A percentile compares a stretch with the other conserved stretches of the same genome.
Conservation (phyloP, 495 filamentous ascomycete genomes). For the Diplogelasinospora grovesii region DNA sequence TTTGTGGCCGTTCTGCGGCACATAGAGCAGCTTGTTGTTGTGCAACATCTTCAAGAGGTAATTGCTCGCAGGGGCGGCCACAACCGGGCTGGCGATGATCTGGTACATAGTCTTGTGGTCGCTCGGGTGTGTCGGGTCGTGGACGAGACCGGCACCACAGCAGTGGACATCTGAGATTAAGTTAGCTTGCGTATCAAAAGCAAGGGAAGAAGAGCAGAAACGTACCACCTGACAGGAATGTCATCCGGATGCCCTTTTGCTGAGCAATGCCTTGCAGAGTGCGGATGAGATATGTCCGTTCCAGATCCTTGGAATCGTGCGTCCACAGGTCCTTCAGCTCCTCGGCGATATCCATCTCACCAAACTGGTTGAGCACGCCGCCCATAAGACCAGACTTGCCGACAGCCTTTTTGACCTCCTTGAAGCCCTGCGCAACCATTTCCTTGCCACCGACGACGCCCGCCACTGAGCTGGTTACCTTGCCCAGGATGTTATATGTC, state of each 20-base stretch:
- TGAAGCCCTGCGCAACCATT: conserved; percentile 84
- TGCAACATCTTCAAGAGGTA: conserved; percentile 91
- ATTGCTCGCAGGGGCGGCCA: conserved; percentile 74
- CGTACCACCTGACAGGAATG: conserved; percentile 79
- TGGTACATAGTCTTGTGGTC: conserved; percentile 99
- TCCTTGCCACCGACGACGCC: conserved; percentile 92
- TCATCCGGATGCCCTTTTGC: conserved; percentile 92
- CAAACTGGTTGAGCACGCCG: conserved; percentile 87
- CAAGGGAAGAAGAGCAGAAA: conserved; percentile 1
- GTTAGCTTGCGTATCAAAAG: conserved; percentile 5
- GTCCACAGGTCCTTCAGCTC: conserved; percentile 97
- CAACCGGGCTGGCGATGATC: conserved; percentile 83
- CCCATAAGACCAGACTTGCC: conserved; percentile 95
- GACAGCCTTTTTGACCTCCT: conserved; percentile 88
- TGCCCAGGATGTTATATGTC: conserved; percentile 89
- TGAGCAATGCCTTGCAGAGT: conserved; percentile 91
- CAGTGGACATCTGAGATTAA: conserved; percentile 67
- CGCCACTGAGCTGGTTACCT: conserved; percentile 87
- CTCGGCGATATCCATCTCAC: conserved; percentile 92
- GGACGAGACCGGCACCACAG: conserved; percentile 87
- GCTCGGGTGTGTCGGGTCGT: conserved; percentile 81
- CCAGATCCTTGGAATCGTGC: conserved; percentile 94
- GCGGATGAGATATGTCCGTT: conserved; percentile 91
- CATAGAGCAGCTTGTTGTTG: conserved; percentile 81
- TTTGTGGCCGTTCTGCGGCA: conserved; percentile 86